Conservation (phyloP, 805 yeast species). For the Candida dajiaensis region DNA sequence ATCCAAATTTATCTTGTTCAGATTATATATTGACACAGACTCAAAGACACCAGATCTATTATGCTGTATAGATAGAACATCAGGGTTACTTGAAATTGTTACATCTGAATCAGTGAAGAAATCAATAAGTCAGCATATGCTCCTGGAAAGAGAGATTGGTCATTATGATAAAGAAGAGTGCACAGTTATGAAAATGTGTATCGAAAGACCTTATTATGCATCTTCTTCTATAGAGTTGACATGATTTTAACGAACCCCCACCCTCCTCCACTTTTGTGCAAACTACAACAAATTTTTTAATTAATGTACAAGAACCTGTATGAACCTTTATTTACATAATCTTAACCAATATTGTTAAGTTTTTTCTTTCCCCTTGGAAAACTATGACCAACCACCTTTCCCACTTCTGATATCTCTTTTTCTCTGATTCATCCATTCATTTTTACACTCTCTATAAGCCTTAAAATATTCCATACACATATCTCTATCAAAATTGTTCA, state of each 20-base stretch:
- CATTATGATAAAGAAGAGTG: conserved; percentile 4
- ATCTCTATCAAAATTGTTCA: conserved; percentile 65
- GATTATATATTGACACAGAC: conserved; percentile 6
- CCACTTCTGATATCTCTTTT: conserved; percentile 26
- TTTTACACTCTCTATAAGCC: conserved; percentile 89
- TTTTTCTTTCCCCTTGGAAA: neutral
- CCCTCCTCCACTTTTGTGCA: too few relatives aligned
- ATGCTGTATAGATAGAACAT: conserved; percentile 12
- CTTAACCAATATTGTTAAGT: too few relatives aligned
- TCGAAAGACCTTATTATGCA: neutral
- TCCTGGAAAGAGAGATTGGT: conserved; percentile 6
- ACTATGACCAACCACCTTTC: conserved; percentile 20
- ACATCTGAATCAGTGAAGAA: conserved; percentile 8
- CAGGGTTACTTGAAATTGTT: conserved; percentile 13
- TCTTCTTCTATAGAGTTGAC: neutral
- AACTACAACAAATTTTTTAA: too few relatives aligned
- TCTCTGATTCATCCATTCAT: conserved; percentile 53
- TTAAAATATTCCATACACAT: conserved; percentile 78
- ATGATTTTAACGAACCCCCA: neutral
- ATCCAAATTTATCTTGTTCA: conserved; percentile 10
- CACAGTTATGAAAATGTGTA: neutral
- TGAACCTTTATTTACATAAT: conserved; percentile 1
- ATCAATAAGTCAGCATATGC: conserved; percentile 2
- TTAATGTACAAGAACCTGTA: neutral
- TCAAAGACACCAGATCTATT: conserved; percentile 10